Percentiles rank a stretch among this genome's conserved stretches.
Evolutionary conservation across 441 rosid species (phyloP).

Genomic region (Gossypium schwendimanii): DNA sequence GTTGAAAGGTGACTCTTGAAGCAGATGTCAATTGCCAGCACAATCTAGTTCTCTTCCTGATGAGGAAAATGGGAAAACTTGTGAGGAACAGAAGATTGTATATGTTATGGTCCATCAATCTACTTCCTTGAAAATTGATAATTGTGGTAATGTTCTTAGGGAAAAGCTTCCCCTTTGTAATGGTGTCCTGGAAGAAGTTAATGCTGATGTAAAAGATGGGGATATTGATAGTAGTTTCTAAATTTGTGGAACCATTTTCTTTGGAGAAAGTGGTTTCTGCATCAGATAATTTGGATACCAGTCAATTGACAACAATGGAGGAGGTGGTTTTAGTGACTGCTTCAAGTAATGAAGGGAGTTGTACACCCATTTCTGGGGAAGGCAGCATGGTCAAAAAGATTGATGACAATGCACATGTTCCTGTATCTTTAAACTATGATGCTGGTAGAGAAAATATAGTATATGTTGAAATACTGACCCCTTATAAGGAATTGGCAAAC

Average conservation of each 20-base stretch:
- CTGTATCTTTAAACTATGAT: slow-evolving; percentile 5
- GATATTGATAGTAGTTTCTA: slow-evolving; percentile 49
- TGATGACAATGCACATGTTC: slow-evolving; percentile 16
- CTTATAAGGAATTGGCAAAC: slow-evolving; percentile 62
- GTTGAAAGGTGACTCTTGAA: slow-evolving; percentile 40
- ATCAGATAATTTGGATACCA: slow-evolving; percentile 24
- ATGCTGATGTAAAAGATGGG: slow-evolving; percentile 34
- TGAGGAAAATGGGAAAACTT: slow-evolving; percentile 27
- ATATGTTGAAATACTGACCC: slow-evolving; percentile 35
- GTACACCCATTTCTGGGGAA: slow-evolving; percentile 23
- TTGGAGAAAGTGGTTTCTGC: slow-evolving; percentile 21
- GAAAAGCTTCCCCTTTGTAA: slow-evolving; percentile 30
- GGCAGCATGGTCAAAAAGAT: slow-evolving; percentile 13
- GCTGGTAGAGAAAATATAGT: slow-evolving; percentile 30
- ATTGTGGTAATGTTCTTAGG: slow-evolving; percentile 32
- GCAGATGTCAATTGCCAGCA: slow-evolving; percentile 21
- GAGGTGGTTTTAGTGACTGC: slow-evolving; percentile 14
- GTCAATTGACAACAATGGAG: slow-evolving; percentile 17
- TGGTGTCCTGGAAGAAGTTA: slow-evolving; percentile 33
- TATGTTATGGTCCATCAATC: slow-evolving; percentile 25
- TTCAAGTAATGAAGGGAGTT: slow-evolving; percentile 19
- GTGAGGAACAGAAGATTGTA: slow-evolving; percentile 28
- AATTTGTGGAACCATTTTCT: slow-evolving; percentile 35
- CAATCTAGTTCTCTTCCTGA: slow-evolving; percentile 29
- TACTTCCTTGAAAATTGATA: slow-evolving; percentile 40